phyloP scores from a whole-genome alignment of 2,329 filamentous ascomycete genomes.

The Microcyclosporella mali region DNA sequence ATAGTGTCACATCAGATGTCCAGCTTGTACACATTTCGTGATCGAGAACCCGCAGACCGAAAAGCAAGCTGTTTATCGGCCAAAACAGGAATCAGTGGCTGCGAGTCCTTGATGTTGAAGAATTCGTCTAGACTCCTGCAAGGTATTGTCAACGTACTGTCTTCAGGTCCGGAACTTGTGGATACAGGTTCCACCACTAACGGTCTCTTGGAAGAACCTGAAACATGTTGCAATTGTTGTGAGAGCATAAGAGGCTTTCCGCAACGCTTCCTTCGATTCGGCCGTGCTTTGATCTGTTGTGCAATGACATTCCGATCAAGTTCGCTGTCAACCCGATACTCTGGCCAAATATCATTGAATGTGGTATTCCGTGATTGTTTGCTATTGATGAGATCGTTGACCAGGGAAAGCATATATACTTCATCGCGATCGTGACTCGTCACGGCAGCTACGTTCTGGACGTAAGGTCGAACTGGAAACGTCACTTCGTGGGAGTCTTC shows the following conservation, averaged over 20 bases:
- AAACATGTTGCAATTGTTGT: not conserved
- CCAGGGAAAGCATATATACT: no score
- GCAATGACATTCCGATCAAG: constrained; percentile 49
- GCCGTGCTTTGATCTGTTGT: constrained; percentile 45
- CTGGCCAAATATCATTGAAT: constrained; percentile 15
- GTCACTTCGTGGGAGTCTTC: no score
- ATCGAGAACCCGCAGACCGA: constrained; percentile 2
- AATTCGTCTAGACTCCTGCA: constrained; percentile 12
- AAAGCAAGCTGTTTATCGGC: constrained; percentile 9
- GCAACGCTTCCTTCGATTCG: constrained; percentile 32
- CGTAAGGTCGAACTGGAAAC: no score
- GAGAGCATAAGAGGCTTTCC: constrained; percentile 12
- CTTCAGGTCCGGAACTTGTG: no score
- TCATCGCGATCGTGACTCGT: no score
- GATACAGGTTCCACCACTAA: no score
- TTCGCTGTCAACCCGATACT: constrained; percentile 14
- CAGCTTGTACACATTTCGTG: constrained; percentile 10
- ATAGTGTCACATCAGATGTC: constrained; percentile 6
- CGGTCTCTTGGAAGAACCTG: not conserved
- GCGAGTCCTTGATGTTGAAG: constrained; percentile 8
- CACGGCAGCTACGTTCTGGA: no score
- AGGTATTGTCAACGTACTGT: constrained; percentile 1
- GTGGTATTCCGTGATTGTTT: not conserved
- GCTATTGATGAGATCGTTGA: no score
- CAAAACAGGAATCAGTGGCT: constrained; percentile 9